A percentile compares a stretch with the other conserved stretches of the same genome.
phyloP scores from a whole-genome alignment of 768 basidiomycete genomes.

The Lactifluus pinguis region DNA sequence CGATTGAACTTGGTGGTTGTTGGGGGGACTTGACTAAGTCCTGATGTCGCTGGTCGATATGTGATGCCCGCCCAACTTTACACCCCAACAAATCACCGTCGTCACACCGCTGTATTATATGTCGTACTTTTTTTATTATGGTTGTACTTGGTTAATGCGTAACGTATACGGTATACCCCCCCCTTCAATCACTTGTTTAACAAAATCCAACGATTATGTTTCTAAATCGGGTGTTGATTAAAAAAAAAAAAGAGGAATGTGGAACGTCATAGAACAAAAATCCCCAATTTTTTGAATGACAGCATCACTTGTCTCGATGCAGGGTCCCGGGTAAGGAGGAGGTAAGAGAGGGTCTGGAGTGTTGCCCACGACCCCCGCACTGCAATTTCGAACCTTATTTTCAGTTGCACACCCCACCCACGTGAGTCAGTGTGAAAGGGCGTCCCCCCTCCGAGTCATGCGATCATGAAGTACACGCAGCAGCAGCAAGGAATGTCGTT shows the following conservation, averaged over 20 bases:
- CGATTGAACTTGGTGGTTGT: not conserved
- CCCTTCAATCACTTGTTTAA: not conserved
- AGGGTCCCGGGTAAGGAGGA: too few species aligned
- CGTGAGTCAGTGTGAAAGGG: not conserved
- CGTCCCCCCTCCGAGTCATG: too few species aligned
- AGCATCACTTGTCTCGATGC: too few species aligned
- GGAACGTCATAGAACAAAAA: not conserved
- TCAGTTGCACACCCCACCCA: not conserved
- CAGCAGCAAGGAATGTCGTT: too few species aligned
- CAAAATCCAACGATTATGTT: slow-evolving; percentile 8
- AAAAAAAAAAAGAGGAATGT: too few species aligned
- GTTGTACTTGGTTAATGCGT: slow-evolving; percentile 3
- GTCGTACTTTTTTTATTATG: not conserved
- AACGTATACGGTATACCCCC: not conserved
- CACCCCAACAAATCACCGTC: not conserved
- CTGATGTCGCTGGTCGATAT: slow-evolving; percentile 15
- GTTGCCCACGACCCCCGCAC: not conserved
- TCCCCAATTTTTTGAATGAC: not conserved
- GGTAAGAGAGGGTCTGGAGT: not conserved
- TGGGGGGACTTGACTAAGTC: not conserved
- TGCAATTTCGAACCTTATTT: not conserved
- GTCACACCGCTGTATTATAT: not conserved
- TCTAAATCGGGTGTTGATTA: not conserved
- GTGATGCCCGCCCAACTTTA: not conserved
- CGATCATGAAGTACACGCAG: too few species aligned